Percentiles rank a stretch among this genome's conserved stretches.
Conservation (phyloP, 2,329 filamentous ascomycete species). For the Epichloe amarillans region DNA sequence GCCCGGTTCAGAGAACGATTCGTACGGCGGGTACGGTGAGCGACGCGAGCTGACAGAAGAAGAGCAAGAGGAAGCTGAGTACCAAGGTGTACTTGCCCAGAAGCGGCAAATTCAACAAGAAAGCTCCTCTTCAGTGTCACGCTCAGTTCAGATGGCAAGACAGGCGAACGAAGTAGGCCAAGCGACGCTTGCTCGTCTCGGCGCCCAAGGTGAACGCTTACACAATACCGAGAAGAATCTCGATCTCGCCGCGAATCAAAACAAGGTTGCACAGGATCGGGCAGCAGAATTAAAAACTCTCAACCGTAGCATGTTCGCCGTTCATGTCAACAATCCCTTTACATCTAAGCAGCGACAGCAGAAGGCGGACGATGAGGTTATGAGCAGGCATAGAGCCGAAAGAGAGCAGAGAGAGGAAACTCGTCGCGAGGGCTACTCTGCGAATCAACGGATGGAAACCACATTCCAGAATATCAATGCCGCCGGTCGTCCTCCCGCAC, state of each 20-base stretch:
- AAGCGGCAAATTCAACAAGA: conserved; percentile 62
- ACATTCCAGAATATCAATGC: conserved; percentile 30
- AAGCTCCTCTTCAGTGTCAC: conserved; percentile 34
- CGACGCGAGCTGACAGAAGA: conserved; percentile 72
- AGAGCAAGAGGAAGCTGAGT: conserved; percentile 58
- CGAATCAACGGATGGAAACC: conserved; percentile 40
- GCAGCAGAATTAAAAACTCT: conserved; percentile 72
- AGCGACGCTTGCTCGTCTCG: conserved; percentile 59
- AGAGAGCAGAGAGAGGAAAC: conserved; percentile 52
- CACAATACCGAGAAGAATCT: conserved; percentile 75
- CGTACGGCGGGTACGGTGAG: conserved; percentile 46
- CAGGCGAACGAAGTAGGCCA: conserved; percentile 45
- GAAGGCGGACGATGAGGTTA: conserved; percentile 52
- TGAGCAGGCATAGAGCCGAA: conserved; percentile 56
- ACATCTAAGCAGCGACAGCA: conserved; percentile 52
- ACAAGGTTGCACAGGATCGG: conserved; percentile 63
- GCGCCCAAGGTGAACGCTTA: conserved; percentile 65
- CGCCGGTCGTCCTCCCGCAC: conserved; percentile 15
- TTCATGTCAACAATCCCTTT: conserved; percentile 67
- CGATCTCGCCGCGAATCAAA: conserved; percentile 65
- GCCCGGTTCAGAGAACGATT: conserved; percentile 13
- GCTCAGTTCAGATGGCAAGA: conserved; percentile 27
- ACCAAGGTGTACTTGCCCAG: conserved; percentile 42
- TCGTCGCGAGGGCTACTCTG: conserved; percentile 35
- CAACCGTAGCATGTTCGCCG: conserved; percentile 83